A percentile compares a stretch with the other conserved stretches of the same genome.
Conservation (phyloP, 371 early-diverging fungal genomes). For the Mucor racemosus region DNA sequence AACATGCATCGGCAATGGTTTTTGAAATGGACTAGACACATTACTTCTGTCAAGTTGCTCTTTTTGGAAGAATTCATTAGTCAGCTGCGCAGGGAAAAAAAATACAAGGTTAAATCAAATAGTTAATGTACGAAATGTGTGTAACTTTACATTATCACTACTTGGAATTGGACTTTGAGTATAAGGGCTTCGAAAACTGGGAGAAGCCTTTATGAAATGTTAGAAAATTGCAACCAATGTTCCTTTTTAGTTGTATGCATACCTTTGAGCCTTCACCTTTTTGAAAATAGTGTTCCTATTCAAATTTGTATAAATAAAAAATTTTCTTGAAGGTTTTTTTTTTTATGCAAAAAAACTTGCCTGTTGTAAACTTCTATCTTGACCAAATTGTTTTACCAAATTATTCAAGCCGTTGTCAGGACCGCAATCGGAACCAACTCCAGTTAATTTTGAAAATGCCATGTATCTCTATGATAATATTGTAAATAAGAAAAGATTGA, state of each 20-base stretch:
- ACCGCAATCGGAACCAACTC: conserved; percentile 73
- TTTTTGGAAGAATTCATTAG: conserved; percentile 49
- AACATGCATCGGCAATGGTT: conserved; percentile 29
- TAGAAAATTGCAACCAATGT: not conserved
- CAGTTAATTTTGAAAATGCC: conserved; percentile 21
- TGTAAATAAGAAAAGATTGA: not conserved
- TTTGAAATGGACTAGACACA: conserved; percentile 40
- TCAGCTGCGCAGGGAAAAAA: conserved; percentile 20
- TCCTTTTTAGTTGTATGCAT: conserved; percentile 7
- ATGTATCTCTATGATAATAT: conserved; percentile 5
- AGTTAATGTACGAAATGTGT: conserved; percentile 9
- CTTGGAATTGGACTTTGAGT: conserved; percentile 12
- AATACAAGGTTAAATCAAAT: too few relatives aligned
- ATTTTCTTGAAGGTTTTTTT: not conserved
- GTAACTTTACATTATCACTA: conserved; percentile 19
- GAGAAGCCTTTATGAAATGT: conserved; percentile 18
- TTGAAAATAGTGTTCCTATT: conserved; percentile 62
- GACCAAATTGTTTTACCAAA: conserved; percentile 75
- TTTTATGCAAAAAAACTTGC: conserved; percentile 41
- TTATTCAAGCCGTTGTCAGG: conserved; percentile 75
- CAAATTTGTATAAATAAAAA: conserved; percentile 5
- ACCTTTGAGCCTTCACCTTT: conserved; percentile 60
- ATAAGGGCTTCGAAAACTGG: conserved; percentile 35
- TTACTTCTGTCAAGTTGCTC: conserved; percentile 28
- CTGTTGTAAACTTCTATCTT: conserved; percentile 79